Evolutionary conservation across 257 asterid species (phyloP), one percentile per base, ranked within the genome.

Genomic region (Nicotiana sylvestris): DNA sequence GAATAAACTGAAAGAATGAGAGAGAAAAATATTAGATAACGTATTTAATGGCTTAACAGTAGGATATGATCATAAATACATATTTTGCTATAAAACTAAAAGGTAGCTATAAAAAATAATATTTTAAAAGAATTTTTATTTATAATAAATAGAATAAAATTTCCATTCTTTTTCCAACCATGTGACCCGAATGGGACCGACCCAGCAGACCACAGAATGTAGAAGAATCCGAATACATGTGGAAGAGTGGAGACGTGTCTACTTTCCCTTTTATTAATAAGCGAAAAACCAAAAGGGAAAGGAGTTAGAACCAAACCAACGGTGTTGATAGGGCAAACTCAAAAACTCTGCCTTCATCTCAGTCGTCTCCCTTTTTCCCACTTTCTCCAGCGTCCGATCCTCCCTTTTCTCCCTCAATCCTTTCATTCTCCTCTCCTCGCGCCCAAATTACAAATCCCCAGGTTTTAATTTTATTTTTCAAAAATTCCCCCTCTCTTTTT

Each of bases 241-340:
- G 60, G 60, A 55, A 43, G 51, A 43, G 51, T 9, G 51, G 12
- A 43, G 51, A 43, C 51, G 51, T 43, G 51, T 43, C 12, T 43
- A 43, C 51, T 43, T 43, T 43, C 51, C 51, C 51, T 43, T 43
- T 43, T 43, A 66, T 66, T 21, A 1, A 46, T 25, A 18, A 64
- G 32, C n/a, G 21, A 4, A 32, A 33, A 53, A 37, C 55, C 37
- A 9, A 27, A 81, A 53, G 2, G 11, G 32, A 16, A 58, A 56
- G 12, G 12, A 25, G 9, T 56, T 33, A 17, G 56, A 17, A 33
- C 12, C 51, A 6, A 90, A 90, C 89, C 88, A 89, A 93, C 96
- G 97, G 97, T 89, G 93, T 66, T 70, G 96, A 93, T 93, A 90
- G 85, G 78, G 77, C 86, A 92, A 82, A 83, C 83, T 55, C 79